These are phyloP conservation scores for Kluyveromyces sp. DNA, from an alignment of 1,139 yeast genomes.

Conservation along the genomic window DNA sequence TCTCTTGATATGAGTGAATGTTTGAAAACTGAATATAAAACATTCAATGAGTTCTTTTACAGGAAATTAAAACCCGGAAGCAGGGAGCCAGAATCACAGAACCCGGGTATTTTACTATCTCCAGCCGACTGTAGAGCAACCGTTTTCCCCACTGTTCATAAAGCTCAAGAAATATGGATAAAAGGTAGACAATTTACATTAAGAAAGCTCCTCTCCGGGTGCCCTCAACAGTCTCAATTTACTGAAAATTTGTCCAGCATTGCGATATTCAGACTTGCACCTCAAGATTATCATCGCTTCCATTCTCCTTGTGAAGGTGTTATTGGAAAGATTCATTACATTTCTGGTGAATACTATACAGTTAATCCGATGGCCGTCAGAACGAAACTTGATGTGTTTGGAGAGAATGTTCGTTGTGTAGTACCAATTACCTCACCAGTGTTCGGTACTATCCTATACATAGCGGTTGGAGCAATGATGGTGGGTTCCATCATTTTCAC, in stretches of 20 bases:
- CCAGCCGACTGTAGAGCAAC: conserved; percentile 89
- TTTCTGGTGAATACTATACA: conserved; percentile 88
- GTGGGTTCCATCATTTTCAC: conserved; percentile 84
- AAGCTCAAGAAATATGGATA: conserved; percentile 79
- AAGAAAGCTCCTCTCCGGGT: conserved; percentile 46
- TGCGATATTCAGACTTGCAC: conserved; percentile 83
- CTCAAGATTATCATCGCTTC: conserved; percentile 94
- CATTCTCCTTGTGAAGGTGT: conserved; percentile 80
- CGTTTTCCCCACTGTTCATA: conserved; percentile 51
- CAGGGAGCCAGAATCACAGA: conserved; percentile 56
- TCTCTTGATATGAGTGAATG: conserved; percentile 68
- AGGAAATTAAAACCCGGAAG: conserved; percentile 66
- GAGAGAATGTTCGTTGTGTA: conserved; percentile 77
- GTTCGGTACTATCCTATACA: conserved; percentile 71
- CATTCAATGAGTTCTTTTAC: conserved; percentile 87
- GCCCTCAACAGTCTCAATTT: conserved; percentile 35
- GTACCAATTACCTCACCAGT: conserved; percentile 65
- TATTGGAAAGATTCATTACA: conserved; percentile 55
- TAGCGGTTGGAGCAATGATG: conserved; percentile 98
- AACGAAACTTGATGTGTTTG: conserved; percentile 81
- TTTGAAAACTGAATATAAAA: conserved; percentile 44
- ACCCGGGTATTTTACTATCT: conserved; percentile 51
- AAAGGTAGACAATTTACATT: conserved; percentile 77
- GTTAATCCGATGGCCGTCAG: conserved; percentile 97
- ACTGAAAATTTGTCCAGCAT: conserved; percentile 47